Evolutionary conservation across 768 basidiomycete genomes (phyloP), one percentile per base, ranked within the genome.

Genomic region (Pulveroboletus sp.): DNA sequence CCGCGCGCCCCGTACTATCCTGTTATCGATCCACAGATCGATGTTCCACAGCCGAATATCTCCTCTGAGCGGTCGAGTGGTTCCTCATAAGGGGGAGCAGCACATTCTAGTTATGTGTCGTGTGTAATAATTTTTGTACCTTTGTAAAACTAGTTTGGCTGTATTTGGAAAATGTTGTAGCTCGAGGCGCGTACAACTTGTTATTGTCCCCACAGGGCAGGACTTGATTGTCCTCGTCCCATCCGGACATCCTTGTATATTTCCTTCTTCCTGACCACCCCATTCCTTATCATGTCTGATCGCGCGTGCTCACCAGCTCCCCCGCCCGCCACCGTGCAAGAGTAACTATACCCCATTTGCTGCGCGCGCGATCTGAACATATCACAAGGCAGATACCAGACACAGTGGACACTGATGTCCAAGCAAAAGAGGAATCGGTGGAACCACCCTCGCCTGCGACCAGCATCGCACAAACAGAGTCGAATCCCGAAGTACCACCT

Each of bases 21-120:
- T 1, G 65, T 67, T 13, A 72, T 75, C 40, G 73, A 75, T 53
- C 71, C 73, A 16, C 66, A 63, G 49, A 66, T 69, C 25, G 62
- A 64, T 20, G 34, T 60, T 41, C 56, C 64, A 31, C 65, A 65
- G 29, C 55, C 54, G 13, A 66, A 69, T n/a, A 56, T 68, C 21
- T 68, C 66, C 4, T 68, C 66, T 31, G 66, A 68, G 49, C 64
- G 66, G 4, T 35, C 50, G 8, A 32, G 48, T 38, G 41, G 49
- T 9, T 49, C 55, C 33, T 58, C 56, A 40, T 66, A 51, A 55
- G 43, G 5, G 33, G 41, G 47, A 19, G 6, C 17, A 21, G 12
- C 8, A 19, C 25, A 27, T 27, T 27, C 25, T 27, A 27, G 9
- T 29, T 11, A 29, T 11, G 27, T 29, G 27, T 29, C 12, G 27